Evolutionary conservation across 169 alveolate genomes (phyloP).

Genomic region (Eimeria sp.): DNA sequence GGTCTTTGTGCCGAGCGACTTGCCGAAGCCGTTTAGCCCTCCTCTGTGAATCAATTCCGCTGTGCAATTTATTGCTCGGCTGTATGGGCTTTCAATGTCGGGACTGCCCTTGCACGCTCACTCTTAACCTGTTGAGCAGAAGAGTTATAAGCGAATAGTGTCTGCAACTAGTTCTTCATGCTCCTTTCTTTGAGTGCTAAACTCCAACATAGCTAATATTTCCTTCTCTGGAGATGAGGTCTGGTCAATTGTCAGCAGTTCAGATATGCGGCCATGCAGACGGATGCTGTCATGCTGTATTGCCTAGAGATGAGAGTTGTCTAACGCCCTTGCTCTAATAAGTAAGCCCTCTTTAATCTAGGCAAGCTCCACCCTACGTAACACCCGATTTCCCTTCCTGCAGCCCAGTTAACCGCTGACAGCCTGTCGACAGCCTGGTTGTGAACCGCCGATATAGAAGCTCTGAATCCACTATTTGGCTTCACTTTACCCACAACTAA

Average conservation of each 20-base stretch:
- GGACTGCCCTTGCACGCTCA: neutral
- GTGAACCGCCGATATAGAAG: too few relatives aligned
- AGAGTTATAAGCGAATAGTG: neutral
- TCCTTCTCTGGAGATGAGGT: neutral
- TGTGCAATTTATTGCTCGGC: neutral
- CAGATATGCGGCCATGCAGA: neutral
- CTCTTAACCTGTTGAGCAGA: neutral
- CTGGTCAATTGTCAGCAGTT: neutral
- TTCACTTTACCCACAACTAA: too few relatives aligned
- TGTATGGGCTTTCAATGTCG: neutral
- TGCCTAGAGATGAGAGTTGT: neutral
- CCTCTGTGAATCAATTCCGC: neutral
- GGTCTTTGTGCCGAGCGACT: conserved; percentile 44
- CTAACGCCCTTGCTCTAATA: neutral
- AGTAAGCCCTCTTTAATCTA: too few relatives aligned
- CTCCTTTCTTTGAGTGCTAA: neutral
- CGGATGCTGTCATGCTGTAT: neutral
- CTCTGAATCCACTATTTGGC: too few relatives aligned
- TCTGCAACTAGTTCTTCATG: neutral
- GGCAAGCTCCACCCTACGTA: too few relatives aligned
- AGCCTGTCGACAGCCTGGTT: too few relatives aligned
- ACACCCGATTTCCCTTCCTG: too few relatives aligned
- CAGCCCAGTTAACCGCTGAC: too few relatives aligned
- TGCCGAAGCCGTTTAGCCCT: conserved; percentile 60
- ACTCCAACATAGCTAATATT: neutral